Evolutionary conservation across 2,329 filamentous ascomycete genomes (phyloP), one percentile per base, ranked within the genome.

Genomic region (Phialophora macrospora): DNA sequence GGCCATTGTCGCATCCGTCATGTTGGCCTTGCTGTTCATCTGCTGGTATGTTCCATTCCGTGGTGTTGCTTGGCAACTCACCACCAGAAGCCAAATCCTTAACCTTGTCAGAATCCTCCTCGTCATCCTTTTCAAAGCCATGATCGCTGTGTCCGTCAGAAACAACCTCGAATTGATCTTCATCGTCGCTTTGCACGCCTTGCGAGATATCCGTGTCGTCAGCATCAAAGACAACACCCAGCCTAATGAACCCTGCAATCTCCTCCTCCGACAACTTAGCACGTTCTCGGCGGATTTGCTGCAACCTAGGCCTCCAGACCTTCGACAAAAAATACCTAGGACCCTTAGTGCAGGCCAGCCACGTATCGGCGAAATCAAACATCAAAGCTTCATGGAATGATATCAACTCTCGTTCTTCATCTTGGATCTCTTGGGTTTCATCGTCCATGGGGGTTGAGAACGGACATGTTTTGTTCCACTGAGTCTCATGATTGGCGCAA

Each of bases 371-470:
- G 34, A 55, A 62, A 5, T 62, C 49, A 2, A 17, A 17, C 32
- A 62, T 41, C 24, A 62, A 48, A 14, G 1, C n/a, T 14, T 62
- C 48, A 32, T 26, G 59, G 9, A 62, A 49, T 26, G 49, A 44
- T 44, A 62, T 41, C 9, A 55, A 34, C 4, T 55, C 30, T 20
- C 34, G 49, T 22, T 62, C 59, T 30, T 54, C 49, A 8, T 61
- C n/a, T 14, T 55, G 59, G 12, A 61, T 61, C 26, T 60, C 57
- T 51, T 32, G 14, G n/a, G 41, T 38, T 26, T 60, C 48, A n/a
- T 41, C 57, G 11, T 60, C n/a, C 17, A 17, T 8, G 6, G 57
- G 46, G 4, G 20, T 41, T 17, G 28, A 52, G 28, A 60, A 60
- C 8, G 59, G 49, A 20, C 59, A 61, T 14, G 1, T 1, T 22